Percentiles rank a stretch among this genome's conserved stretches.
These are phyloP conservation scores for Globisporangium paroecandrum DNA, from an alignment of 352 stramenopile species.

Conservation along the genomic window DNA sequence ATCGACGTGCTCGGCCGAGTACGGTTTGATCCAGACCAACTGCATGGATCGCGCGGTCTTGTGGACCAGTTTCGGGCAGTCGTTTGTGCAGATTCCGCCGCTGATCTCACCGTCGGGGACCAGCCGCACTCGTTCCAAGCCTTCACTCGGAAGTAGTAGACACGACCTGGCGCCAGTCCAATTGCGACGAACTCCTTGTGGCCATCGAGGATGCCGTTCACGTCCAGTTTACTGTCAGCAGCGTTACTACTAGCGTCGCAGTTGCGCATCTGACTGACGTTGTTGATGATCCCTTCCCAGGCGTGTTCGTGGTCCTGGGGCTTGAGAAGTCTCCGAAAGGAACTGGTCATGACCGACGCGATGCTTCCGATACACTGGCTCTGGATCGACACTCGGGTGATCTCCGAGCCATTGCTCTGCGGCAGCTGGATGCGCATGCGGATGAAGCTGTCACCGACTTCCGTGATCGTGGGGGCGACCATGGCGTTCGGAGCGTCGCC, in stretches of 20 bases:
- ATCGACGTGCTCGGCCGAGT: slow-evolving; percentile 44
- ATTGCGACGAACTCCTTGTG: slow-evolving; percentile 30
- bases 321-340: slow-evolving; percentile 34
- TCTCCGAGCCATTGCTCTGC: slow-evolving; percentile 33
- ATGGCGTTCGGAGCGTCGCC: slow-evolving; percentile 43
- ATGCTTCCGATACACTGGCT: slow-evolving; percentile 39
- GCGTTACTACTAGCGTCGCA: slow-evolving; percentile 13
- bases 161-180: slow-evolving; percentile 34
- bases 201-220: slow-evolving; percentile 9
- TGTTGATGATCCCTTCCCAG: slow-evolving; percentile 33
- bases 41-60: slow-evolving; percentile 27
- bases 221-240: not conserved
- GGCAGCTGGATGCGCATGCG: slow-evolving; percentile 37
- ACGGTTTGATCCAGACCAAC: slow-evolving; percentile 53
- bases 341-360: slow-evolving; percentile 21
- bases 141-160: slow-evolving; percentile 53
- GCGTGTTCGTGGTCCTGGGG: slow-evolving; percentile 28
- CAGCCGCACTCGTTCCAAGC: slow-evolving; percentile 45
- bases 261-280: slow-evolving; percentile 24
- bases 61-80: slow-evolving; percentile 39
- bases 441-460: slow-evolving; percentile 40
- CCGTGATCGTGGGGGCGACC: slow-evolving; percentile 28
- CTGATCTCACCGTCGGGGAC: slow-evolving; percentile 48
- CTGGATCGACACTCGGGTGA: slow-evolving; percentile 37
- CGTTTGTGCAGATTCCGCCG: slow-evolving; percentile 51